These are phyloP conservation scores for Lepidium sativum DNA, from an alignment of 345 rosid genomes.

Conservation along the genomic window DNA sequence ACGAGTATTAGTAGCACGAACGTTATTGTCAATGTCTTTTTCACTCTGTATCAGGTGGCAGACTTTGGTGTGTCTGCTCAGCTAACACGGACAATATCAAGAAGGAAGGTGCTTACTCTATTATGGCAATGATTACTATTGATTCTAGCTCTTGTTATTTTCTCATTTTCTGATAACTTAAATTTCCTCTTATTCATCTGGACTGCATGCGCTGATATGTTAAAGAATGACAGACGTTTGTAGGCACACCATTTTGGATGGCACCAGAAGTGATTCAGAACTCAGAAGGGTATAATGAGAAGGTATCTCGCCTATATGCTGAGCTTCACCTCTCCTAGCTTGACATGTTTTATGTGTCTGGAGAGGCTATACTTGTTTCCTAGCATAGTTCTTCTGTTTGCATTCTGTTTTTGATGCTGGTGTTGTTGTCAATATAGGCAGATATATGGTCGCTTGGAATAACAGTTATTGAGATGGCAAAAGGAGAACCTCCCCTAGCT, in stretches of 20 bases:
- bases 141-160: neutral
- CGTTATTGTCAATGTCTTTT: conserved; percentile 11
- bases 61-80: conserved; percentile 99
- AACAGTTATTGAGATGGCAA: conserved; percentile 98
- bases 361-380: neutral
- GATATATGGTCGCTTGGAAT: conserved; percentile 99
- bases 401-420: neutral
- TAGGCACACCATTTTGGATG: conserved; percentile 99
- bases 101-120: conserved; percentile 81
- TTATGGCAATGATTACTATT: conserved; percentile 2
- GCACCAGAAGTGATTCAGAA: conserved; percentile 99
- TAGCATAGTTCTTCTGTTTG: neutral
- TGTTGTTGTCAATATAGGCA: conserved; percentile 50
- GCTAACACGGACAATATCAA: conserved; percentile 89
- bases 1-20: neutral
- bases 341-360: conserved; percentile 9
- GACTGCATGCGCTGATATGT: conserved; percentile 35
- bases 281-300: conserved; percentile 92
- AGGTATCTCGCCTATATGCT: conserved; percentile 39
- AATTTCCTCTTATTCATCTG: conserved; percentile 6
- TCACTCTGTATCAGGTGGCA: conserved; percentile 66
- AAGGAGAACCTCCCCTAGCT: conserved; percentile 98
- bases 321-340: neutral
- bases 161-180: neutral
- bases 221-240: conserved; percentile 73